Base-by-base conservation (phyloP, 2,329 filamentous ascomycete genomes). In the Beauveria pseudobassiana region DNA sequence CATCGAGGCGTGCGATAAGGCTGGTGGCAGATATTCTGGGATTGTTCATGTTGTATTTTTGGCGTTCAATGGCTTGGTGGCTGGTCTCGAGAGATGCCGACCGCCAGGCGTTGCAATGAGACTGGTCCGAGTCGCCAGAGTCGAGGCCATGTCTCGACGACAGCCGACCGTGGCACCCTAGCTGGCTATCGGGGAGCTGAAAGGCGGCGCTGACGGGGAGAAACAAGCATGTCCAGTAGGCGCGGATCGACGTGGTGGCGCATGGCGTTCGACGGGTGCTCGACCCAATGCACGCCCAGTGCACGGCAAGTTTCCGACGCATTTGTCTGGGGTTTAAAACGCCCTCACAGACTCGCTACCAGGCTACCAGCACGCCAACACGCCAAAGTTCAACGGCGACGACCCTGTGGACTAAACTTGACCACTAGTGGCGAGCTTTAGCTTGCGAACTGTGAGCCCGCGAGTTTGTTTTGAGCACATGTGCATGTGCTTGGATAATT, bases 241-340 rank as follows among this genome's bases (percentile, higher is more conserved):
- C 49, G 42, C 50, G 20, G 58, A 60, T 60, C 59, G 59, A 46
- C 59, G 30, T 55, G 51, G 59, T 61, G 59, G 59, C 59, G 59
- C 51, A 38, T 46, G 49, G 49, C 58, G 49, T 54, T 53, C 30
- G 57, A 60, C 49, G 58, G 58, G 38, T 52, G 49, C 58, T 54
- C 58, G 50, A 53, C 57, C 38, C 57, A 54, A 24, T 30, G 58
- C 34, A 46, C 49, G 26, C 58, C 20, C 28, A 34, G n/a, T 55
- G 48, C 34, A 53, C 59, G 59, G 59, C 59, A 42, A 49, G 59
- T 61, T 61, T 61, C 51, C 59, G 59, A 61, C 43, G 55, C 54
- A 20, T 58, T 20, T 55, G 28, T 48, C 48, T 55, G 42, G 51
- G 51, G 50, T 54, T 54, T 48, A 40, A 49, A 24, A 18, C 16